Conservation (phyloP, 106 monocot species). For the Iris macrosiphon region DNA sequence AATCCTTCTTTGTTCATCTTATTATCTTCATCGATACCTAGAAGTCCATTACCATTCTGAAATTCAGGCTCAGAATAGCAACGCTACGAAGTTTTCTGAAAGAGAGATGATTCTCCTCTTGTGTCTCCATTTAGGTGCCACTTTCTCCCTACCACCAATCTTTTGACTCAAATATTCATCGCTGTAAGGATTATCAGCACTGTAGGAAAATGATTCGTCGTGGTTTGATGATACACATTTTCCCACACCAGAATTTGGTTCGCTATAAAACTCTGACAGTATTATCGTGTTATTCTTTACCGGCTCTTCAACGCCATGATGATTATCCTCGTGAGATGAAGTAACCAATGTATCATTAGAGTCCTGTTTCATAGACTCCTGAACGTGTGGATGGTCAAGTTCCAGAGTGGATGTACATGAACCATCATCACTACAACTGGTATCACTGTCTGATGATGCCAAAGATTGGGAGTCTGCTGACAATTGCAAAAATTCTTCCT, state of each 20-base stretch:
- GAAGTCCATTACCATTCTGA: slow-evolving; percentile 24
- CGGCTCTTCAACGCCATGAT: slow-evolving; percentile 10
- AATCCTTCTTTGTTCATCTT: background rate
- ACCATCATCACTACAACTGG: slow-evolving; percentile 60
- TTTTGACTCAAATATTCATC: slow-evolving; percentile 8
- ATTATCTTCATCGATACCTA: slow-evolving; percentile 12
- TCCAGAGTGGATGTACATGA: slow-evolving; percentile 49
- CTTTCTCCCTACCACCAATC: slow-evolving; percentile 7
- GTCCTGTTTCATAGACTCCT: slow-evolving; percentile 7
- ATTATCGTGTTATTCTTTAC: background rate
- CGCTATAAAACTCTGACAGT: background rate
- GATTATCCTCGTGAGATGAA: slow-evolving; percentile 6
- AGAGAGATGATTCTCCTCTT: slow-evolving; percentile 36
- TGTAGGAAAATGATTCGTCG: slow-evolving; percentile 9
- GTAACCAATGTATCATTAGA: slow-evolving; percentile 4
- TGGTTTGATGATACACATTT: background rate
- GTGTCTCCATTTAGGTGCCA: slow-evolving; percentile 30
- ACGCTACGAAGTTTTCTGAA: slow-evolving; percentile 12
- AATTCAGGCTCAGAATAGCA: slow-evolving; percentile 4
- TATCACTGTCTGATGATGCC: slow-evolving; percentile 69
- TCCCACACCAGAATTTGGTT: background rate
- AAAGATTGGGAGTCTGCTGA: slow-evolving; percentile 43
- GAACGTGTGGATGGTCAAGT: slow-evolving; percentile 17
- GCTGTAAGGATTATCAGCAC: background rate
- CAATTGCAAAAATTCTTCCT: slow-evolving; percentile 67